These are phyloP conservation scores for Diaporthe nobilis DNA, from an alignment of 2,329 filamentous ascomycete species.

Conservation along the genomic window DNA sequence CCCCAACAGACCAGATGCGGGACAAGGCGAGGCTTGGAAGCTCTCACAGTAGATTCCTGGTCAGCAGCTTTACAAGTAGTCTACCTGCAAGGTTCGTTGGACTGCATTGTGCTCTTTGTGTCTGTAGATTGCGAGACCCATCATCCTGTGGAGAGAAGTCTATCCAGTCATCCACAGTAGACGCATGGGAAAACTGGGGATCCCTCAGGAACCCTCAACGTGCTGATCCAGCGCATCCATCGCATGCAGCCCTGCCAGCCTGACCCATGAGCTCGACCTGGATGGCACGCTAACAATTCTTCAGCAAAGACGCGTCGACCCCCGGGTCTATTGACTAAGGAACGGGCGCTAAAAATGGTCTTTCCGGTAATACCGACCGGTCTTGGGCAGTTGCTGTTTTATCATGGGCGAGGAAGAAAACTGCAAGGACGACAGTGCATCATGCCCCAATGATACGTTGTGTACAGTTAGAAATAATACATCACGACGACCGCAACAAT, in stretches of 20 bases:
- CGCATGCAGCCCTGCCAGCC: neutral
- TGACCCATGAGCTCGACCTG: neutral
- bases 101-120: neutral
- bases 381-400: neutral
- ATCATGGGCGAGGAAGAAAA: neutral
- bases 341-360: neutral
- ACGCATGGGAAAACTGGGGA: neutral
- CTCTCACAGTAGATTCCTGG: neutral
- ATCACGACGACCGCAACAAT: neutral
- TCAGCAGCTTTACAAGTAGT: neutral
- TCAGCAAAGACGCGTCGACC: constrained; percentile 2
- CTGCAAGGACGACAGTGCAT: neutral
- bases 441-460: neutral
- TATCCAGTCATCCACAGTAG: neutral
- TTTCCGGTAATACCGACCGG: neutral
- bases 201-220: too few relatives aligned
- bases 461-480: neutral
- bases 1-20: neutral
- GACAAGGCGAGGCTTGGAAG: neutral
- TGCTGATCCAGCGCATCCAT: too few relatives aligned
- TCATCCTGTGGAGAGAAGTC: neutral
- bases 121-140: neutral
- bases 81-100: neutral
- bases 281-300: constrained; percentile 15
- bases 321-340: neutral